Conservation (phyloP, 2,329 filamentous ascomycete genomes). For the Cercospora sesami region DNA sequence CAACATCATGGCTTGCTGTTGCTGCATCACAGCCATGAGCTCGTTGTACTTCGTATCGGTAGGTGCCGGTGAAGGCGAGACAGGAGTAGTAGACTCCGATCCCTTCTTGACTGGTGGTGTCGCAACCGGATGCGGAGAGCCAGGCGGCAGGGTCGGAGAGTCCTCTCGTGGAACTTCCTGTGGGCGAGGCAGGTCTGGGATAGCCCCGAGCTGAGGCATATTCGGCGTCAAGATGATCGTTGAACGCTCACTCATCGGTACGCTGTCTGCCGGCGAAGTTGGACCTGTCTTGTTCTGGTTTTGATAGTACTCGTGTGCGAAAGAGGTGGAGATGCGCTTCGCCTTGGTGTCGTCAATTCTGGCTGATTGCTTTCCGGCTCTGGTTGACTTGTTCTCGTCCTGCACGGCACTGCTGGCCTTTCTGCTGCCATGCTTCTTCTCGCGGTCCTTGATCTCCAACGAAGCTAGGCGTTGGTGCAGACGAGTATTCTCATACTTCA, state of each 20-base stretch:
- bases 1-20: slow-evolving; percentile 22
- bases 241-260: slow-evolving; percentile 18
- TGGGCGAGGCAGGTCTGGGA: background rate
- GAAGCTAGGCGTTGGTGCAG: slow-evolving; percentile 28
- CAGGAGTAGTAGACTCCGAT: background rate
- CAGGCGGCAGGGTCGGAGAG: slow-evolving; percentile 5
- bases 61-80: background rate
- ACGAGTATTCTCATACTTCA: slow-evolving; percentile 19
- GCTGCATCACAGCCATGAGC: slow-evolving; percentile 17
- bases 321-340: slow-evolving; percentile 25
- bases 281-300: background rate
- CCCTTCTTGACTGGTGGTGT: background rate
- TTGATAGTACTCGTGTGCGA: slow-evolving; percentile 31
- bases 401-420: background rate
- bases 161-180: background rate
- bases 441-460: slow-evolving; percentile 13
- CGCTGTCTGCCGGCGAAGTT: slow-evolving; percentile 10
- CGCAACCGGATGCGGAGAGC: background rate
- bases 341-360: slow-evolving; percentile 8
- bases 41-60: slow-evolving; percentile 4
- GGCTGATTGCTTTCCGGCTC: background rate
- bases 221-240: slow-evolving; percentile 21
- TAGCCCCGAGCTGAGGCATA: background rate
- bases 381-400: background rate
- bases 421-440: background rate